These are phyloP conservation scores for Alopecurus myosuroides DNA, from an alignment of 176 grass and related monocot species.

Conservation along the genomic window DNA sequence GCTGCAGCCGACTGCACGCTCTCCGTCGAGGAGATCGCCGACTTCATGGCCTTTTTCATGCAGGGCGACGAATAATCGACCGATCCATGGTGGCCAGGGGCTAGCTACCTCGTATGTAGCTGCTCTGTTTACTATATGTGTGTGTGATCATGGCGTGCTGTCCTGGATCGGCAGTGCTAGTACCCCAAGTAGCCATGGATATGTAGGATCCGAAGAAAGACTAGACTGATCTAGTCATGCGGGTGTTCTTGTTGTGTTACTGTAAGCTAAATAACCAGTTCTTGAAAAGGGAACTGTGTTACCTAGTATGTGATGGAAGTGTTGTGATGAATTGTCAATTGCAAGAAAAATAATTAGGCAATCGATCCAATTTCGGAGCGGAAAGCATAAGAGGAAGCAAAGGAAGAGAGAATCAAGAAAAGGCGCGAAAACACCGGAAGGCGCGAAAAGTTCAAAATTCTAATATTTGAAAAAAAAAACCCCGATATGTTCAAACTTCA, in stretches of 20 bases:
- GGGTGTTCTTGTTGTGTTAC: not conserved
- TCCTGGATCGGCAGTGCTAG: not conserved
- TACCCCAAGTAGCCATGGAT: not conserved
- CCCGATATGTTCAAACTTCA: not conserved
- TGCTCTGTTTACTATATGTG: not conserved
- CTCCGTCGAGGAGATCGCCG: not conserved
- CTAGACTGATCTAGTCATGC: not conserved
- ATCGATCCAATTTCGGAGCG: not conserved
- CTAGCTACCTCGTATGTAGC: not conserved
- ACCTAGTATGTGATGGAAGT: not conserved
- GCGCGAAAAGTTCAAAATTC: not conserved
- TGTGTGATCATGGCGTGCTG: not conserved
- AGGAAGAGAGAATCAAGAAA: not conserved
- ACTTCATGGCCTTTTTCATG: not conserved
- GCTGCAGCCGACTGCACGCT: not conserved
- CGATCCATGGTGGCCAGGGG: not conserved
- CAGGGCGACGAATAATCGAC: not conserved
- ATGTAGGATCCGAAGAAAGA: not conserved
- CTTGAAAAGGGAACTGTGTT: not conserved
- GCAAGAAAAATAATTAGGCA: not conserved
- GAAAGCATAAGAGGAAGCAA: not conserved
- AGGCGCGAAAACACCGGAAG: not conserved
- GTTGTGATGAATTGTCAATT: not conserved
- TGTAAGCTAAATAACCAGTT: not conserved
- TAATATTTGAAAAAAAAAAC: not conserved